phyloP scores from a whole-genome alignment of 2,329 filamentous ascomycete species.

The Paraphoma sp. region DNA sequence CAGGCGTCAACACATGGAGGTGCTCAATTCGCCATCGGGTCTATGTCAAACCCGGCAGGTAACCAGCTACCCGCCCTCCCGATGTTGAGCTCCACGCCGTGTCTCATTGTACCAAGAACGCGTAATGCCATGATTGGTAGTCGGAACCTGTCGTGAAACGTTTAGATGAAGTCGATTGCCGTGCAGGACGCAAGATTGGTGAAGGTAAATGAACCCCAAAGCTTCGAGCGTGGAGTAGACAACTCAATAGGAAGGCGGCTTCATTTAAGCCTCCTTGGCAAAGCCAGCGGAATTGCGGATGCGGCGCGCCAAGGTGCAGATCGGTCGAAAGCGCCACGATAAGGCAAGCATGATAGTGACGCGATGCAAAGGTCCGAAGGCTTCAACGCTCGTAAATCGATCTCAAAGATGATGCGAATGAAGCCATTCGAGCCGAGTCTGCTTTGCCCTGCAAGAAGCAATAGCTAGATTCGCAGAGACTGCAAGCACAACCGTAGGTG shows the following conservation, averaged over 20 bases:
- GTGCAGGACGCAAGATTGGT: constrained; percentile 34
- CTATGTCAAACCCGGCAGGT: constrained; percentile 39
- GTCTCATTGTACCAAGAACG: constrained; percentile 13
- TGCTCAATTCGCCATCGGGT: constrained; percentile 12
- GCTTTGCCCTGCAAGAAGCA: too few relatives aligned
- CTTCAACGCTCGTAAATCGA: not conserved
- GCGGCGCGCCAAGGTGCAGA: constrained; percentile 18
- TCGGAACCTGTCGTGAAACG: constrained; percentile 13
- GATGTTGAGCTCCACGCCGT: constrained; percentile 20
- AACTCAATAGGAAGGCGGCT: constrained; percentile 43
- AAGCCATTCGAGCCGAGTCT: too few relatives aligned
- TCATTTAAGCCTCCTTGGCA: constrained; percentile 37
- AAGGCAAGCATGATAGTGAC: constrained; percentile 1
- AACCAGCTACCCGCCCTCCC: constrained; percentile 34
- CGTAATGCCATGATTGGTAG: constrained; percentile 31
- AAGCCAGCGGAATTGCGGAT: not conserved
- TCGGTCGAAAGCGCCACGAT: constrained; percentile 18
- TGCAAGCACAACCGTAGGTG: too few relatives aligned
- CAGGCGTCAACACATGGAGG: constrained; percentile 10
- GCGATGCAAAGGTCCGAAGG: not conserved
- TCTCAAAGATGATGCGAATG: too few relatives aligned
- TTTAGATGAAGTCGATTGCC: constrained; percentile 28
- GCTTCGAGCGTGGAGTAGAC: constrained; percentile 27
- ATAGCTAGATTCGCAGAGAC: too few relatives aligned
- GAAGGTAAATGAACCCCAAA: constrained; percentile 38